Conservation (phyloP, 1,139 yeast genomes). For the Taiozyma sp. region DNA sequence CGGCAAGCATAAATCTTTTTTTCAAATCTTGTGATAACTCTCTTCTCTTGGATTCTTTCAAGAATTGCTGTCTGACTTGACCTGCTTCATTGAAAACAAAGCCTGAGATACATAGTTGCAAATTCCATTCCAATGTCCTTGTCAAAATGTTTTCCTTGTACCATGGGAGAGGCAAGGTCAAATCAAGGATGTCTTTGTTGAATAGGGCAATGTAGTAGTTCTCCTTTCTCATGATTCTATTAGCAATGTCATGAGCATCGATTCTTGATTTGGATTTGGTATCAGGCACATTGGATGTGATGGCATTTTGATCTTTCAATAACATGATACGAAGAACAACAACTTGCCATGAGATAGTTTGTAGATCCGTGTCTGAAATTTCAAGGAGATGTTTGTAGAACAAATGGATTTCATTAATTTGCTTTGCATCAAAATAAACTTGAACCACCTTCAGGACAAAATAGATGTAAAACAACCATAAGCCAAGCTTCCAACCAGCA, state of each 20-base stretch:
- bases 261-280: slow-evolving; percentile 66
- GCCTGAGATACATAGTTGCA: slow-evolving; percentile 81
- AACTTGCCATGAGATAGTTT: slow-evolving; percentile 90
- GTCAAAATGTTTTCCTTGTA: slow-evolving; percentile 49
- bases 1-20: slow-evolving; percentile 82
- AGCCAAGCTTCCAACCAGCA: slow-evolving; percentile 45
- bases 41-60: slow-evolving; percentile 68
- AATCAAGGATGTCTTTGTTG: slow-evolving; percentile 69
- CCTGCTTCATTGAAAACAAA: slow-evolving; percentile 82
- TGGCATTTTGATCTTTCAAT: slow-evolving; percentile 74
- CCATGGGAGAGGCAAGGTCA: slow-evolving; percentile 47
- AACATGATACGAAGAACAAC: slow-evolving; percentile 75
- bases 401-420: slow-evolving; percentile 29
- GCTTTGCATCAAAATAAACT: slow-evolving; percentile 39
- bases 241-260: slow-evolving; percentile 93
- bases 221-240: slow-evolving; percentile 91
- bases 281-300: slow-evolving; percentile 43
- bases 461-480: slow-evolving; percentile 57
- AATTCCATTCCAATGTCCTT: slow-evolving; percentile 89
- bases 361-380: slow-evolving; percentile 74
- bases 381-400: slow-evolving; percentile 50
- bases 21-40: slow-evolving; percentile 63
- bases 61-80: slow-evolving; percentile 66
- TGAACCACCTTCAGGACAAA: slow-evolving; percentile 57
- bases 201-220: slow-evolving; percentile 87